Evolutionary conservation across 345 rosid species (phyloP).

Genomic region (Kandelia obovata): DNA sequence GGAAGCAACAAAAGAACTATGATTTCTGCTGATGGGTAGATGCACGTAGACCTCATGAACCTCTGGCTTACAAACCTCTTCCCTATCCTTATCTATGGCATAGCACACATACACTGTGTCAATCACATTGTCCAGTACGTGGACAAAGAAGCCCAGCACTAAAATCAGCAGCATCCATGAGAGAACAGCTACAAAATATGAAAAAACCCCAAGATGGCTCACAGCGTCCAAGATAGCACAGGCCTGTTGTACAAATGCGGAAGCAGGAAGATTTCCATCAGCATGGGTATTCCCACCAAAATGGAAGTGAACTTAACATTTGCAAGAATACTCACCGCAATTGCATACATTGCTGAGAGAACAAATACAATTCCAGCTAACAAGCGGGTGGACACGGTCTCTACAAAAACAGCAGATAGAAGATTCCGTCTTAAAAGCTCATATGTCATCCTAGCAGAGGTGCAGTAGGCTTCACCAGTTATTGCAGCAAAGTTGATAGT

Average conservation of each 20-base stretch:
- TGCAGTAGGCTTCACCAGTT: slow-evolving; percentile 85
- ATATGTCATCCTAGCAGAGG: slow-evolving; percentile 84
- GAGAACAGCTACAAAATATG: slow-evolving; percentile 52
- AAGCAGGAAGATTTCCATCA: neutral
- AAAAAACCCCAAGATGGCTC: slow-evolving; percentile 52
- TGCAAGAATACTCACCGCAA: slow-evolving; percentile 44
- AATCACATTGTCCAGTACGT: slow-evolving; percentile 74
- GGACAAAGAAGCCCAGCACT: slow-evolving; percentile 64
- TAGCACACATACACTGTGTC: slow-evolving; percentile 84
- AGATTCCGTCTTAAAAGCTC: slow-evolving; percentile 86
- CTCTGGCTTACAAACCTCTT: slow-evolving; percentile 77
- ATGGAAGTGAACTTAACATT: neutral
- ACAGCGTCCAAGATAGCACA: slow-evolving; percentile 61
- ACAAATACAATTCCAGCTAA: slow-evolving; percentile 69
- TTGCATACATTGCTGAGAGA: slow-evolving; percentile 73
- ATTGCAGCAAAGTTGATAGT: slow-evolving; percentile 87
- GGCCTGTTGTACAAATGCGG: slow-evolving; percentile 40
- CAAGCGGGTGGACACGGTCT: slow-evolving; percentile 76
- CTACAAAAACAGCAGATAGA: slow-evolving; percentile 84
- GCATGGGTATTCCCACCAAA: neutral
- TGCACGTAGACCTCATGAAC: slow-evolving; percentile 85
- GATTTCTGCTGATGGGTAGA: slow-evolving; percentile 65
- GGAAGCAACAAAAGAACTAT: slow-evolving; percentile 36
- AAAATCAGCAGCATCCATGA: slow-evolving; percentile 61
- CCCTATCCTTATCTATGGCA: slow-evolving; percentile 77